phyloP scores from a whole-genome alignment of 2,329 filamentous ascomycete genomes.

The Huntiella decipiens region DNA sequence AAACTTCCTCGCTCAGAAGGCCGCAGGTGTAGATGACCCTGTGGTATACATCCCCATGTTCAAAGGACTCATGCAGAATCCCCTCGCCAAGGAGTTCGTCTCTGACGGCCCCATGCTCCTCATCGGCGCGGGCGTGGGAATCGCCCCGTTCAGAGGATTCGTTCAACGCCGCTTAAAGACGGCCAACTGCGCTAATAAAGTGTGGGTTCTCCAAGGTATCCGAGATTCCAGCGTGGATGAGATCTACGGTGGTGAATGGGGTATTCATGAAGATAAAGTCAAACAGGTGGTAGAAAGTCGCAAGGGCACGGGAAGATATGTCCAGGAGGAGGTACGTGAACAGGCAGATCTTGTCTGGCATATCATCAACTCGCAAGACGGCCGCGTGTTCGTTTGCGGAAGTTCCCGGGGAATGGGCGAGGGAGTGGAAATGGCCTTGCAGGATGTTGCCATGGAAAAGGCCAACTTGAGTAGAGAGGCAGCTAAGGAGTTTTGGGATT shows the following conservation, averaged over 20 bases:
- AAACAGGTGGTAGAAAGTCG: conserved; percentile 66
- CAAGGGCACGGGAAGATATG: conserved; percentile 66
- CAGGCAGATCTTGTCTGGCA: conserved; percentile 98
- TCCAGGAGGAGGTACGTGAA: conserved; percentile 81
- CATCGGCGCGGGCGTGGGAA: conserved; percentile 88
- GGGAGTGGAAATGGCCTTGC: conserved; percentile 70
- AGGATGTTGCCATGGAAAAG: conserved; percentile 85
- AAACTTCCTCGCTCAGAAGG: conserved; percentile 49
- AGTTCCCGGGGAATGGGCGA: conserved; percentile 95
- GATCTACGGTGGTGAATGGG: conserved; percentile 91
- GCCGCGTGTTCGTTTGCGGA: conserved; percentile 88
- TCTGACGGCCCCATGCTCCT: conserved; percentile 93
- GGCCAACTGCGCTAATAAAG: conserved; percentile 92
- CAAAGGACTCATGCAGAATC: conserved; percentile 94
- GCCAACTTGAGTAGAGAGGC: conserved; percentile 69
- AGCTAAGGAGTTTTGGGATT: conserved; percentile 70
- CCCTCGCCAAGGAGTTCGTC: conserved; percentile 76
- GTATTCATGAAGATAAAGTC: conserved; percentile 73
- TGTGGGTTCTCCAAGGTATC: conserved; percentile 88
- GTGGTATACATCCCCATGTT: conserved; percentile 69
- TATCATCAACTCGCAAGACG: conserved; percentile 90
- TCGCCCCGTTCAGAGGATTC: conserved; percentile 94
- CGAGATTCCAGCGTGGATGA: conserved; percentile 91
- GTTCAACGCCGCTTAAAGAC: conserved; percentile 86
- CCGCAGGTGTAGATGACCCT: conserved; percentile 36